A percentile compares a stretch with the other conserved stretches of the same genome.
phyloP scores from a whole-genome alignment of 1,284 basidiomycete genomes.

The Microbotryum intermedium region DNA sequence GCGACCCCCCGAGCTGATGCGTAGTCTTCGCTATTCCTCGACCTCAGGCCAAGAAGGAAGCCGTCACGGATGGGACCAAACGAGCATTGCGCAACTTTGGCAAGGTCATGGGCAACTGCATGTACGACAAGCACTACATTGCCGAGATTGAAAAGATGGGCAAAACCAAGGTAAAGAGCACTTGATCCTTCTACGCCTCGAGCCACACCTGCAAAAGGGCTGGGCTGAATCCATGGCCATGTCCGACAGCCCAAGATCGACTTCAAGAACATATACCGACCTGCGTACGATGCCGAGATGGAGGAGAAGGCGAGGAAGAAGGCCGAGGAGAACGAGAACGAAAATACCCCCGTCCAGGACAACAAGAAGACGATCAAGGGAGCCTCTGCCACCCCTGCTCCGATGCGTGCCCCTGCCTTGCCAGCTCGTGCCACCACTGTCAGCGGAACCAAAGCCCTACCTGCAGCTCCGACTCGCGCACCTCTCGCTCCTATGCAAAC shows the following conservation, averaged over 20 bases:
- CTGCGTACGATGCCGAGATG: constrained; percentile 5
- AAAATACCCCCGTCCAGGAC: neutral
- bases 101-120: constrained; percentile 86
- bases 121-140: constrained; percentile 86
- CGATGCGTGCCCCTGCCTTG: neutral
- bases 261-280: constrained; percentile 59
- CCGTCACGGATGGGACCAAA: constrained; percentile 89
- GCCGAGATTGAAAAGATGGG: constrained; percentile 79
- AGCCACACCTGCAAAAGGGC: neutral
- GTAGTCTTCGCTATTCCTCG: neutral
- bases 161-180: constrained; percentile 52
- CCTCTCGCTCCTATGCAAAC: neutral
- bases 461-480: neutral
- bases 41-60: constrained; percentile 89
- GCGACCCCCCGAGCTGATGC: neutral
- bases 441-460: neutral
- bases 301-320: neutral
- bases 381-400: neutral
- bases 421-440: neutral
- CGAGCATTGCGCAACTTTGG: constrained; percentile 86
- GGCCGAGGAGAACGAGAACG: neutral
- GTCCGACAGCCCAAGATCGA: constrained; percentile 62
- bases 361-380: neutral
- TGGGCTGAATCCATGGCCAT: neutral
- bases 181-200: too few relatives aligned